These are phyloP conservation scores for Nitzschia sp. DNA, from an alignment of 108 stramenopile species.

Conservation along the genomic window DNA sequence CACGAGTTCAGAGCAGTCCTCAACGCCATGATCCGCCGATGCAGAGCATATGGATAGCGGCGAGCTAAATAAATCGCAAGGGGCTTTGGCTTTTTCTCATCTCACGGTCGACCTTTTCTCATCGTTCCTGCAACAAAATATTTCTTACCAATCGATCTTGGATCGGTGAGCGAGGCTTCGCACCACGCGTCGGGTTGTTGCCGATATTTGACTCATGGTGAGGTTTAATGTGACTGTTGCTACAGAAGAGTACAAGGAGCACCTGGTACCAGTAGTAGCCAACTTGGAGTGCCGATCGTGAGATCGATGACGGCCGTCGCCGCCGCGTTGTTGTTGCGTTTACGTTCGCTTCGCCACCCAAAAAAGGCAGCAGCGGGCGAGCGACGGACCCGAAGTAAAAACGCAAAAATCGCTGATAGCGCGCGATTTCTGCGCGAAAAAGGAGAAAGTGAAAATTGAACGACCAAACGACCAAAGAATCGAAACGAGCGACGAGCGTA, in stretches of 20 bases:
- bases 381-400: too few relatives aligned
- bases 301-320: not conserved
- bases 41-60: not conserved
- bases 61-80: slow-evolving; percentile 7
- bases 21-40: not conserved
- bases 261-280: not conserved
- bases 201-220: slow-evolving; percentile 49
- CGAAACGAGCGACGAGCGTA: too few relatives aligned
- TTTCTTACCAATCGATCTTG: slow-evolving; percentile 51
- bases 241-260: not conserved
- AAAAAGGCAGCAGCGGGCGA: too few relatives aligned
- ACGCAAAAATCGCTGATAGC: too few relatives aligned
- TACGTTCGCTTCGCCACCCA: too few relatives aligned
- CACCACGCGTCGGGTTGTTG: slow-evolving; percentile 45
- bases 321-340: not conserved
- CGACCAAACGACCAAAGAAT: too few relatives aligned
- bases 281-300: too few relatives aligned
- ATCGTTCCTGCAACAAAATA: not conserved
- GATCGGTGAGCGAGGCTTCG: slow-evolving; percentile 48
- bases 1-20: not conserved
- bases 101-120: not conserved
- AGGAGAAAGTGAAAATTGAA: too few relatives aligned
- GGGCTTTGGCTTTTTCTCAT: not conserved
- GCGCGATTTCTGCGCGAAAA: too few relatives aligned
- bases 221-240: not conserved